A percentile compares a stretch with the other conserved stretches of the same genome.
Conservation (phyloP, 441 rosid species). For the Flueggea neowawraea region DNA sequence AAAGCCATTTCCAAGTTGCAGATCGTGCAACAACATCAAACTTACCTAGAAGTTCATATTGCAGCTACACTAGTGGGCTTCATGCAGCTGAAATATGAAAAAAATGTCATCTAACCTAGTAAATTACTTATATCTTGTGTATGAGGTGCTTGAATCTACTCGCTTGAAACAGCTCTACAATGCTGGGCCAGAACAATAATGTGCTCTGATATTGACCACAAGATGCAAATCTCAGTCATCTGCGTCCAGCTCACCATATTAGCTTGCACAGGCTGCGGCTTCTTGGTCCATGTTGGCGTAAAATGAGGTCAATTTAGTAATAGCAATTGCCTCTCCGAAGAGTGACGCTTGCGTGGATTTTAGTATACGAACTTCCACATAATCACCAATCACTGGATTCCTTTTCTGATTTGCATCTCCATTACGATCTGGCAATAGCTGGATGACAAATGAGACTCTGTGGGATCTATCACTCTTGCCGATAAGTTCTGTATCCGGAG, state of each 20-base stretch:
- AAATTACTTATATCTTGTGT: no score
- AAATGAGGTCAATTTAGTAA: constrained; percentile 67
- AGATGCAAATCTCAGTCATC: no score
- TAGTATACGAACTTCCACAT: constrained; percentile 63
- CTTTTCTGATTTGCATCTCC: constrained; percentile 22
- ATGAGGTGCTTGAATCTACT: no score
- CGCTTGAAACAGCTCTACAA: no score
- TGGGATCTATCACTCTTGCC: constrained; percentile 93
- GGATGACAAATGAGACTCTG: constrained; percentile 52
- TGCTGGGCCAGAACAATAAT: no score
- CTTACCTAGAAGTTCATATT: no score
- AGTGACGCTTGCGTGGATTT: constrained; percentile 72
- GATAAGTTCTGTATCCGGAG: constrained; percentile 77
- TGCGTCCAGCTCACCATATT: neutral
- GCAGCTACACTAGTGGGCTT: no score
- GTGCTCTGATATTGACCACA: no score
- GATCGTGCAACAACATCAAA: no score
- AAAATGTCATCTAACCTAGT: no score
- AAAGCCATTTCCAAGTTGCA: no score
- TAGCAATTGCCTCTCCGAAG: constrained; percentile 69
- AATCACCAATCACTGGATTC: constrained; percentile 69
- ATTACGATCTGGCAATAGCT: constrained; percentile 39
- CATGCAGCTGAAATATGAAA: no score
- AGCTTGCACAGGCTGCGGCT: constrained; percentile 39
- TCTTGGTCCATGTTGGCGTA: constrained; percentile 31